phyloP scores from a whole-genome alignment of 495 filamentous ascomycete species.

The Talaromyces stipitatus region DNA sequence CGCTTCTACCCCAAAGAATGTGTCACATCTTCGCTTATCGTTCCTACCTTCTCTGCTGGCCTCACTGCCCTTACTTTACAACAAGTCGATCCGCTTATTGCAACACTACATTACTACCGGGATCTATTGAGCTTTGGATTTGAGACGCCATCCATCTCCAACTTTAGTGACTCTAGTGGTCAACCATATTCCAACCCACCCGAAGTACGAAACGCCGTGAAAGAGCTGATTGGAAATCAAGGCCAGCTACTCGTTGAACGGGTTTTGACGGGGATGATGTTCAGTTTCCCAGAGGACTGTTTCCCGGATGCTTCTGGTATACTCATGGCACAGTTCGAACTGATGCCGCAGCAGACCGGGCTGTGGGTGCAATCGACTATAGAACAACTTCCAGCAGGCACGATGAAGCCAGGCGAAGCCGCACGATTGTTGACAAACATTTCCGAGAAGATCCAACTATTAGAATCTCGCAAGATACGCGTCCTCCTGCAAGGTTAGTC shows the following conservation, averaged over 20 bases:
- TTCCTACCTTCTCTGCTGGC: slow-evolving; percentile 78
- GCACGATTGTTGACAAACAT: slow-evolving; percentile 60
- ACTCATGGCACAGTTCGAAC: slow-evolving; percentile 79
- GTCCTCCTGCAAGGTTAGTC: slow-evolving; percentile 64
- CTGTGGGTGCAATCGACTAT: slow-evolving; percentile 77
- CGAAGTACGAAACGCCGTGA: slow-evolving; percentile 64
- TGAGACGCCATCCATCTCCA: slow-evolving; percentile 65
- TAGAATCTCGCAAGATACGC: slow-evolving; percentile 76
- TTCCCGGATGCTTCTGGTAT: slow-evolving; percentile 90
- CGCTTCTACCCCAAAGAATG: slow-evolving; percentile 84
- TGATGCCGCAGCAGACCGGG: slow-evolving; percentile 70
- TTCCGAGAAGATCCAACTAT: slow-evolving; percentile 55
- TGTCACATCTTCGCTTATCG: slow-evolving; percentile 67
- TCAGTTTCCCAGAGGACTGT: slow-evolving; percentile 89
- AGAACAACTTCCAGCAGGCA: slow-evolving; percentile 72
- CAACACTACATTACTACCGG: slow-evolving; percentile 86
- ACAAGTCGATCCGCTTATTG: slow-evolving; percentile 82
- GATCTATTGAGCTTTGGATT: slow-evolving; percentile 88
- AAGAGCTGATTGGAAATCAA: slow-evolving; percentile 57
- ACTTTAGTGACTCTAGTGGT: slow-evolving; percentile 42
- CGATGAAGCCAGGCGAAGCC: slow-evolving; percentile 57
- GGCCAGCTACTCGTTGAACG: slow-evolving; percentile 78
- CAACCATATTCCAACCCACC: slow-evolving; percentile 43
- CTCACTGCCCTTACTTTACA: slow-evolving; percentile 78
- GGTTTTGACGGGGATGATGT: slow-evolving; percentile 96